Base-by-base conservation (phyloP, 2,329 filamentous ascomycete genomes). In the Biscogniauxia marginata region DNA sequence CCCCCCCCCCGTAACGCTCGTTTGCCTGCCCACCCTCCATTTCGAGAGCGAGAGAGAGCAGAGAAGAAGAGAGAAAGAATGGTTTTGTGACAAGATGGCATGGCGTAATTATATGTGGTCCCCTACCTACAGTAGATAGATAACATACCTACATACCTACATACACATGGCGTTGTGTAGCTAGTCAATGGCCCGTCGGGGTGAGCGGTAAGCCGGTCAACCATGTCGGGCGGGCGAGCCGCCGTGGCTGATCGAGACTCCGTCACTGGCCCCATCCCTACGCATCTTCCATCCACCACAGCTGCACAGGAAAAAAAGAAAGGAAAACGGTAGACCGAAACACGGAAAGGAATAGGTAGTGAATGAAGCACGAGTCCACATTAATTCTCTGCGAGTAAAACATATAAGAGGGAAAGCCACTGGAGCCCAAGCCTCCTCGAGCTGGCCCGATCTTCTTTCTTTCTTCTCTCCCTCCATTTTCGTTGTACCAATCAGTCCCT, bases 371-470 rank as follows among this genome's bases (percentile, higher is more conserved):
- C 30, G 30, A 39, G 30, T 39, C 30, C 30, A 39, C 30, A 39
- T 16, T 39, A 39, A 39, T 16, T 39, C 30, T 39, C 55, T 51
- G 57, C 48, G 57, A 58, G 47, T 43, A 46, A 48, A 39, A 53
- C 34, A 48, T 48, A 48, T 49, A 24, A 54, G 46, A 52, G 58
- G 53, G 58, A 58, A 60, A 56, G 44, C 50, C 5, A 47, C 18
- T 22, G 44, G 53, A 52, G 48, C 23, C 24, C 45, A 39, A 34
- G 11, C 30, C 18, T 53, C 16, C 43, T 39, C 30, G 9, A 39
- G 30, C n/a, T 30, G 8, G 13, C 25, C 25, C 25, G 30, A 4
- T 9, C 11, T 39, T 39, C 6, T 39, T 16, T 39, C 39, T 46
- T 23, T 49, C 52, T 46, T 47, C n/a, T n/a, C 34, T 51, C n/a